Base-by-base conservation (phyloP, 108 stramenopile genomes). In the Stephanodiscus triporus region DNA sequence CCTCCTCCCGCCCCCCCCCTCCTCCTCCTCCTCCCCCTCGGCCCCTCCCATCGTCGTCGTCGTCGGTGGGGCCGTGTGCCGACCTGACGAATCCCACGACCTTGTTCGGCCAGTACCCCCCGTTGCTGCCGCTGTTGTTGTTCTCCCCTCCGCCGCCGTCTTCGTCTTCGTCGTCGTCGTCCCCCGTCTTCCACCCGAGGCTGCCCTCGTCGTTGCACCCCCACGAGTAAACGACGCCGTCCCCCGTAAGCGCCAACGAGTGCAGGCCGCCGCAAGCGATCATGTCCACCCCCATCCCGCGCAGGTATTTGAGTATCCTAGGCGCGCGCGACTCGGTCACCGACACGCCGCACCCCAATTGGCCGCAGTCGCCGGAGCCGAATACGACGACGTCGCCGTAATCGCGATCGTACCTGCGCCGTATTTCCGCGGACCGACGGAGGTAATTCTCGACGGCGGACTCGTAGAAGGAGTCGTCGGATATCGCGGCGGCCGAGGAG, bases 191-290 rank as follows among this genome's bases (percentile, higher is more conserved):
- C 24, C 91, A 63, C 17, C 96, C 97, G 47, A 98, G 68, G 45
- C 85, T 75, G 17, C 93, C 90, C 19, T 97, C 95, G 66, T 98
- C 98, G 50, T 85, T 86, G 58, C 80, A 82, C n/a, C 98, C 98
- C 91, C 95, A 98, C 19, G 94, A 84, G 57, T 87, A 97, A 13
- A 95, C 94, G 0, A 61, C 24, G 0, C 97, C 97, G 55, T 89
- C 81, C 6, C 77, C 59, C 9, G 87, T 81, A 20, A 90, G 45
- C 1, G 85, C 93, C 58, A 88, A 75, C 17, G 77, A 86, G 70
- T 94, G 90, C 38, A 96, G 55, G 29, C 95, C 97, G 3, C 98
- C 98, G 53, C 83, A 87, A 2, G 90, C 85, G 9, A 98, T 68
- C 34, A 73, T 71, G 13, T 45, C 64, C 13, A 93, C 67, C 19